These are phyloP conservation scores for Brassica balearica DNA, from an alignment of 441 rosid genomes.

Conservation along the genomic window DNA sequence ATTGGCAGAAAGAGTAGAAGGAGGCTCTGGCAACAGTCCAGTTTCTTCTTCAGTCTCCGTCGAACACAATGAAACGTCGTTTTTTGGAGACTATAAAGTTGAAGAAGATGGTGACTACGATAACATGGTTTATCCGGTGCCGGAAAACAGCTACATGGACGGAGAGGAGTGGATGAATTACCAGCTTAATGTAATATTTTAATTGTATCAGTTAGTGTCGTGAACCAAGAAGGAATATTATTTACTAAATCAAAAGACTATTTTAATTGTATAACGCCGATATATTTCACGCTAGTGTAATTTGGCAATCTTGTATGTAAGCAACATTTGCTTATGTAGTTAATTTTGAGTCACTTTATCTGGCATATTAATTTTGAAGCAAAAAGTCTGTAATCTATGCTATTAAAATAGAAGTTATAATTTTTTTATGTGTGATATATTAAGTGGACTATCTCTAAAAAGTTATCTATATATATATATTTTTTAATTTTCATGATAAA, in stretches of 20 bases:
- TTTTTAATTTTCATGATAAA: too few species aligned
- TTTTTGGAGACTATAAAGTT: conserved; percentile 50
- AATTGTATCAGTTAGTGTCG: conserved; percentile 4
- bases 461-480: too few species aligned
- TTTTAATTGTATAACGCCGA: neutral
- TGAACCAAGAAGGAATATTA: neutral
- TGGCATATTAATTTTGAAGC: neutral
- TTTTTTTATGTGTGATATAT: too few species aligned
- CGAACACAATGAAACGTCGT: conserved; percentile 46
- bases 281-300: neutral
- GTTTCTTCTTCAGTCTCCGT: conserved; percentile 57
- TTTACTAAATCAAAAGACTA: neutral
- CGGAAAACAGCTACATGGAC: conserved; percentile 50
- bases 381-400: neutral
- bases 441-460: too few species aligned
- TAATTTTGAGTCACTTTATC: neutral
- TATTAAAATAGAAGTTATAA: too few species aligned
- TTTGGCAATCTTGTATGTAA: neutral
- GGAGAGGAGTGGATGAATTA: conserved; percentile 64
- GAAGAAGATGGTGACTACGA: conserved; percentile 58
- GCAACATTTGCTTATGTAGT: too few species aligned
- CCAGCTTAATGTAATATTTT: conserved; percentile 21
- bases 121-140: conserved; percentile 53
- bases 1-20: conserved; percentile 55
- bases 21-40: conserved; percentile 55